phyloP scores from a whole-genome alignment of 805 yeast genomes.

The Jamesozyma jinghongensis region DNA sequence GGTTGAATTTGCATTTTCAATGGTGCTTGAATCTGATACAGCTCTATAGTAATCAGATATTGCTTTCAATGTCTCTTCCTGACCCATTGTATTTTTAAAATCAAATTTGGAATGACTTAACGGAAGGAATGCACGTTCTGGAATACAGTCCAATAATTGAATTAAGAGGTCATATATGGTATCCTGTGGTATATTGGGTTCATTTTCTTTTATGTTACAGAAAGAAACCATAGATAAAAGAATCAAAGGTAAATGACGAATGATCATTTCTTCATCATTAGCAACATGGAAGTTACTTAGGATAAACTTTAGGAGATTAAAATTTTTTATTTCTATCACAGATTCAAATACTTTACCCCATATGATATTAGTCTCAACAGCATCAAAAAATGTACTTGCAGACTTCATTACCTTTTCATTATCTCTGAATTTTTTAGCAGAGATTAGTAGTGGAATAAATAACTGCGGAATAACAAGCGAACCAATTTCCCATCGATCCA shows the following conservation, averaged over 20 bases:
- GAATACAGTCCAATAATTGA: slow-evolving; percentile 44
- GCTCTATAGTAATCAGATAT: slow-evolving; percentile 31
- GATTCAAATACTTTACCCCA: slow-evolving; percentile 55
- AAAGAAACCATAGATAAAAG: slow-evolving; percentile 39
- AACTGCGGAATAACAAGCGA: slow-evolving; percentile 59
- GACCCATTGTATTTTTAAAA: slow-evolving; percentile 6
- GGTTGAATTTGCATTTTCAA: slow-evolving; percentile 7
- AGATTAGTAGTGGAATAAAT: slow-evolving; percentile 53
- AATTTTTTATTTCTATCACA: slow-evolving; percentile 25
- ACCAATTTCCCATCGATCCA: slow-evolving; percentile 96
- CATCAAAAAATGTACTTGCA: slow-evolving; percentile 70
- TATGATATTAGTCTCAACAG: slow-evolving; percentile 70
- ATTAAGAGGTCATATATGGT: slow-evolving; percentile 18
- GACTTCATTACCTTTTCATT: slow-evolving; percentile 39
- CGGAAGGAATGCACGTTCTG: slow-evolving; percentile 55
- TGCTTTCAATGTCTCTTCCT: slow-evolving; percentile 17
- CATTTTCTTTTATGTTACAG: slow-evolving; percentile 5
- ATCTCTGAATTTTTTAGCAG: slow-evolving; percentile 32
- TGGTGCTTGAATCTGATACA: slow-evolving; percentile 13
- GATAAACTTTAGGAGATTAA: slow-evolving; percentile 49
- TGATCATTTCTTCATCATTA: slow-evolving; percentile 78
- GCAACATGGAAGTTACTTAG: slow-evolving; percentile 54
- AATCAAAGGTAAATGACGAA: slow-evolving; percentile 66
- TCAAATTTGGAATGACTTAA: slow-evolving; percentile 34
- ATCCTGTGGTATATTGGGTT: background rate